Evolutionary conservation across 2,329 filamentous ascomycete species (phyloP).

Genomic region (Byssoonygena ceratinophila): DNA sequence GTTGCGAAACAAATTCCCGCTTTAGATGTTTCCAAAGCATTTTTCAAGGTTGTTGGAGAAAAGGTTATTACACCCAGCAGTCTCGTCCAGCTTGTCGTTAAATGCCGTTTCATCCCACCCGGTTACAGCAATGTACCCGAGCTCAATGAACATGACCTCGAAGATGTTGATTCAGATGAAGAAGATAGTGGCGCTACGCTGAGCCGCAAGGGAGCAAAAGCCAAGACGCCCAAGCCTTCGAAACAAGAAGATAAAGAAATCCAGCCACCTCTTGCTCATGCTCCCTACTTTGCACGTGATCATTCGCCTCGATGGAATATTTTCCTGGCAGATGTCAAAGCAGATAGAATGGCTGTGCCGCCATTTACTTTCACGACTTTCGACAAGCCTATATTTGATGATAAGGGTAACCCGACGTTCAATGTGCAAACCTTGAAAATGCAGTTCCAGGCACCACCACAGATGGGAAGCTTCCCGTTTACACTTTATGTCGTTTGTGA

Average conservation of each 20-base stretch:
- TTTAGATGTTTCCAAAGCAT: conserved; percentile 78
- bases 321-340: conserved; percentile 87
- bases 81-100: conserved; percentile 86
- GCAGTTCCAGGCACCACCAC: conserved; percentile 88
- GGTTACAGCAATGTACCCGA: conserved; percentile 64
- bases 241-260: conserved; percentile 46
- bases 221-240: conserved; percentile 48
- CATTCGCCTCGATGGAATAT: conserved; percentile 87
- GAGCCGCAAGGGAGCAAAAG: conserved; percentile 58
- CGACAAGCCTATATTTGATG: conserved; percentile 75
- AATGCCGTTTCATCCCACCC: conserved; percentile 85
- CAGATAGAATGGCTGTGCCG: conserved; percentile 90
- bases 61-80: conserved; percentile 84
- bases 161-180: conserved; percentile 86
- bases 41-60: conserved; percentile 97
- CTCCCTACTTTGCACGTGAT: conserved; percentile 81
- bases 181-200: conserved; percentile 79
- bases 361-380: conserved; percentile 93
- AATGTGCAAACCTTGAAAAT: conserved; percentile 94
- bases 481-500: conserved; percentile 90
- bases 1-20: conserved; percentile 77
- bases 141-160: conserved; percentile 66
- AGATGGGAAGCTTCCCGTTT: conserved; percentile 87
- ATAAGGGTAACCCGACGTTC: conserved; percentile 75
- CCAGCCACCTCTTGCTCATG: conserved; percentile 74